Conservation (phyloP, 2,329 filamentous ascomycete species). For the Orbilia blumenaviensis region DNA sequence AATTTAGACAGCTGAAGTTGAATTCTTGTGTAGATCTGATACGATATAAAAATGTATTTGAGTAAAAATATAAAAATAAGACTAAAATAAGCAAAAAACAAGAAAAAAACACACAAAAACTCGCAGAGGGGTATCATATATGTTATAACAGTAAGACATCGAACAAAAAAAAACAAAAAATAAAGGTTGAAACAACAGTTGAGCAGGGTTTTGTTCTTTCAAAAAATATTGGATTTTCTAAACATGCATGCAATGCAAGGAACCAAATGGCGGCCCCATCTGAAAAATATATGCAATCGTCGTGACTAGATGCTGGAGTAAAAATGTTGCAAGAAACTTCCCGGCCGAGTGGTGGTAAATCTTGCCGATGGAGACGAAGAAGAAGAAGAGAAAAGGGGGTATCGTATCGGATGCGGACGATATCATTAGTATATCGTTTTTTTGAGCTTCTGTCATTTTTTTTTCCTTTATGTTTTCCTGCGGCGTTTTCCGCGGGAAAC, state of each 20-base stretch:
- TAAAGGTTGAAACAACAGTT: slow-evolving; percentile 18
- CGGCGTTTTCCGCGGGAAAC: slow-evolving; percentile 44
- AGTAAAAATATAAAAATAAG: slow-evolving; percentile 5
- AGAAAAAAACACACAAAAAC: slow-evolving; percentile 25
- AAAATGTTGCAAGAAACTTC: not conserved
- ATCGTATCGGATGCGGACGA: slow-evolving; percentile 38
- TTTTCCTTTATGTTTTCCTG: slow-evolving; percentile 37
- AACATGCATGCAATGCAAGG: slow-evolving; percentile 52
- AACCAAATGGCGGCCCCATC: slow-evolving; percentile 22
- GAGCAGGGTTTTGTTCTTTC: slow-evolving; percentile 14
- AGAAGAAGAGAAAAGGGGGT: slow-evolving; percentile 18
- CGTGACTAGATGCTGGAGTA: not conserved
- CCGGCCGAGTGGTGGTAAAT: slow-evolving; percentile 21
- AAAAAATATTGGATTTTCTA: slow-evolving; percentile 28
- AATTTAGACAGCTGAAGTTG: slow-evolving; percentile 38
- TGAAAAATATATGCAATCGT: slow-evolving; percentile 13
- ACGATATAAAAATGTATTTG: slow-evolving; percentile 14
- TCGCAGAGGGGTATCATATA: slow-evolving; percentile 54
- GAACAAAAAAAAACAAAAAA: slow-evolving; percentile 1
- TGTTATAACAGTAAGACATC: slow-evolving; percentile 13
- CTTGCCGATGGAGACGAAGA: slow-evolving; percentile 23
- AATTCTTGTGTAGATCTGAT: slow-evolving; percentile 27
- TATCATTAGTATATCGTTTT: slow-evolving; percentile 14
- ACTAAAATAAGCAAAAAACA: slow-evolving; percentile 8
- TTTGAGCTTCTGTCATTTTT: not conserved